Conservation (phyloP, 345 rosid species). For the Melaleuca quinquenervia region DNA sequence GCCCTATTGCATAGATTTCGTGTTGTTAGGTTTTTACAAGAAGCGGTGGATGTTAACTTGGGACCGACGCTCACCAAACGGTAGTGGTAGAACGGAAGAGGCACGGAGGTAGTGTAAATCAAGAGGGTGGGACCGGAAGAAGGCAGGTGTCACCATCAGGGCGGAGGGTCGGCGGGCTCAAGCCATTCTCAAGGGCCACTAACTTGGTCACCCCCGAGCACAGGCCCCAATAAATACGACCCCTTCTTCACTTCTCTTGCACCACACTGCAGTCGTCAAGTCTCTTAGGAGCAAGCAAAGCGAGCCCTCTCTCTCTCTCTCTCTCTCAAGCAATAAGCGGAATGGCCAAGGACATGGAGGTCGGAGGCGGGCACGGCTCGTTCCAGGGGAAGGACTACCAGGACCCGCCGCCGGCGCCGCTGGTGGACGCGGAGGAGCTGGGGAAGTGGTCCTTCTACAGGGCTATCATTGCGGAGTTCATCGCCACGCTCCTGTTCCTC, state of each 20-base stretch:
- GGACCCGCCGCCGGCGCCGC: constrained; percentile 34
- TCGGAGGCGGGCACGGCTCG: constrained; percentile 2
- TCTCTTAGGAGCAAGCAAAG: background rate
- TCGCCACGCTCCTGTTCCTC: constrained; percentile 30
- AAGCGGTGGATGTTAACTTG: background rate
- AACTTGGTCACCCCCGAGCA: background rate
- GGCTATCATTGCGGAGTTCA: constrained; percentile 33
- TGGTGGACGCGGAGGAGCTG: constrained; percentile 24
- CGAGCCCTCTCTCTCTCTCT: background rate
- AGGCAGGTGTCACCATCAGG: background rate
- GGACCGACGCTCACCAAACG: background rate
- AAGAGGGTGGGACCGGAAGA: background rate
- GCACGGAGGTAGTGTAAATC: background rate
- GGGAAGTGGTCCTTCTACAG: constrained; percentile 29
- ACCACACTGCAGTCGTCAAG: background rate
- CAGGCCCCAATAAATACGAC: background rate
- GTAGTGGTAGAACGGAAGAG: background rate
- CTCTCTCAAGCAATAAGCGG: background rate
- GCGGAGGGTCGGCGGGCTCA: background rate
- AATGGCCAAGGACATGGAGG: constrained; percentile 27
- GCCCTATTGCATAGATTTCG: background rate
- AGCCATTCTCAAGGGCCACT: background rate
- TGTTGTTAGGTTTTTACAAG: background rate
- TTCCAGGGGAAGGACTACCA: constrained; percentile 24
- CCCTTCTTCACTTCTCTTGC: background rate